A percentile compares a stretch with the other conserved stretches of the same genome.
phyloP scores from a whole-genome alignment of 1,284 basidiomycete genomes.

The Ganoderma resinaceum region DNA sequence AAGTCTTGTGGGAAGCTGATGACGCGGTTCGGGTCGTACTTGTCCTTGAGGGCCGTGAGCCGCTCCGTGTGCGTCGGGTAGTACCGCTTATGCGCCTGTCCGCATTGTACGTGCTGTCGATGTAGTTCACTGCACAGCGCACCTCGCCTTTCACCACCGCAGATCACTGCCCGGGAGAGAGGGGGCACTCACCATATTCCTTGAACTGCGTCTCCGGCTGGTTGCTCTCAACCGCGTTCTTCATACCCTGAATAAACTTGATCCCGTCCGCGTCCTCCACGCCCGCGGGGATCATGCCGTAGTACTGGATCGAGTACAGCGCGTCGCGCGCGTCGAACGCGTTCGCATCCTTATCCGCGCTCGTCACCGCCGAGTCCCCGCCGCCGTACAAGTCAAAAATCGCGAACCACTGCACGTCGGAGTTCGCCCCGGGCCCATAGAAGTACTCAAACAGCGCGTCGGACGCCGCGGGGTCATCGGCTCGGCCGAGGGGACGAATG shows the following conservation, averaged over 20 bases:
- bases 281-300: slow-evolving; percentile 16
- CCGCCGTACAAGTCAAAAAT: slow-evolving; percentile 18
- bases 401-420: slow-evolving; percentile 12
- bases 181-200: slow-evolving; percentile 14
- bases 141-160: background rate
- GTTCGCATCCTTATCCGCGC: slow-evolving; percentile 5
- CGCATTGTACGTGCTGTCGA: slow-evolving; percentile 23
- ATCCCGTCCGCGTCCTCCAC: slow-evolving; percentile 15
- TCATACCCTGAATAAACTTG: slow-evolving; percentile 21
- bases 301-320: slow-evolving; percentile 24
- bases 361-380: slow-evolving; percentile 11
- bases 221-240: slow-evolving; percentile 12
- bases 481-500: slow-evolving; percentile 14
- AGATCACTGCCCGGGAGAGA: background rate
- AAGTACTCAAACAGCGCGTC: slow-evolving; percentile 20
- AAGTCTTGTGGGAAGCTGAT: slow-evolving; percentile 19
- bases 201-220: slow-evolving; percentile 15
- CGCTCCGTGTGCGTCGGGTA: slow-evolving; percentile 17
- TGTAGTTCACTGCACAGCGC: slow-evolving; percentile 9
- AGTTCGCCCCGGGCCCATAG: slow-evolving; percentile 12
- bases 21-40: slow-evolving; percentile 21
- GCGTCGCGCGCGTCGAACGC: slow-evolving; percentile 19
- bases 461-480: slow-evolving; percentile 8
- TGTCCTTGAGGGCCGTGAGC: slow-evolving; percentile 17
- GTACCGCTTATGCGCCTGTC: slow-evolving; percentile 16